These are phyloP conservation scores for Pisolithus sp. DNA, from an alignment of 768 basidiomycete species.

Conservation along the genomic window DNA sequence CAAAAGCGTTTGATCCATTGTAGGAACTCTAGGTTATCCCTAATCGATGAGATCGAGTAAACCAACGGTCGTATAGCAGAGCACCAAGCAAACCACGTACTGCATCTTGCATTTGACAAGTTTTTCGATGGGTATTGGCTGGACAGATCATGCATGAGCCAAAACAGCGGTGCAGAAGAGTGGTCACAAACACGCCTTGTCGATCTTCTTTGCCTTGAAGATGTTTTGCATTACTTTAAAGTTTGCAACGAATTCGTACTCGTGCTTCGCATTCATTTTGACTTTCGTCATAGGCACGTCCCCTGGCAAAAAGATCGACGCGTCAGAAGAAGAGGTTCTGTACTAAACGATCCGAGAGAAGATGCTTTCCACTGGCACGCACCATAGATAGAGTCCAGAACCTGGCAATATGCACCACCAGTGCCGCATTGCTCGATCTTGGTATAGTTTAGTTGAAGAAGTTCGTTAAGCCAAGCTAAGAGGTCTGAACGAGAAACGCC, in stretches of 20 bases:
- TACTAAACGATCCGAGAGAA: conserved; percentile 12
- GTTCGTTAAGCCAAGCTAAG: conserved; percentile 88
- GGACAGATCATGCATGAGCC: conserved; percentile 2
- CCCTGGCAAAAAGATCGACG: conserved; percentile 38
- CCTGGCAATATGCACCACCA: conserved; percentile 91
- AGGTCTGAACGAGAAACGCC: conserved; percentile 79
- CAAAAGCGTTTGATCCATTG: conserved; percentile 98
- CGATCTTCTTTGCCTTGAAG: conserved; percentile 90
- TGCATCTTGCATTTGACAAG: conserved; percentile 99
- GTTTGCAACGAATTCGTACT: conserved; percentile 93
- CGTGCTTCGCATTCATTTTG: conserved; percentile 93
- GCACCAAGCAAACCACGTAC: conserved; percentile 40
- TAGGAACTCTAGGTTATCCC: conserved; percentile 96
- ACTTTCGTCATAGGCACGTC: conserved; percentile 88
- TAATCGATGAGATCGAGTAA: conserved; percentile 22
- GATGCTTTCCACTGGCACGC: conserved; percentile 23
- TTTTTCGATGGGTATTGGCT: conserved; percentile 95
- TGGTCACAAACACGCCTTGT: conserved; percentile 57
- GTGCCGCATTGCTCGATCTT: conserved; percentile 91
- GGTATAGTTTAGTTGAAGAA: conserved; percentile 84
- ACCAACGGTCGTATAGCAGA: background rate
- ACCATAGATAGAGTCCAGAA: conserved; percentile 94
- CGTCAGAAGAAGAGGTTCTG: conserved; percentile 6
- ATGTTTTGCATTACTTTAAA: conserved; percentile 91
- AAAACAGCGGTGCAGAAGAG: background rate